Evolutionary conservation across 2,329 filamentous ascomycete species (phyloP).

Genomic region (Alternaria conjuncta): DNA sequence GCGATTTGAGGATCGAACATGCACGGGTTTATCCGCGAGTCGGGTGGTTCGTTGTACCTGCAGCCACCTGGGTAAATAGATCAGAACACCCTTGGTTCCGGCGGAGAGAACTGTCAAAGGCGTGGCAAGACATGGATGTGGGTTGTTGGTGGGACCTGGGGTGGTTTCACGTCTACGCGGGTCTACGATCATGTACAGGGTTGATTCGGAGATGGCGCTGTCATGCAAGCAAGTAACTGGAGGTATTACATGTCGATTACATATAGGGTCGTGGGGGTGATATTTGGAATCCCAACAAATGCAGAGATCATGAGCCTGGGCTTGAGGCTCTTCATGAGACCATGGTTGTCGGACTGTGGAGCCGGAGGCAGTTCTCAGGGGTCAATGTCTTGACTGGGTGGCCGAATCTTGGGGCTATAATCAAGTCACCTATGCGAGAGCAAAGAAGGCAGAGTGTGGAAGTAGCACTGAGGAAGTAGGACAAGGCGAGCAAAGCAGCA

Average conservation of each 20-base stretch:
- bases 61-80: constrained; percentile 13
- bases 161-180: not conserved
- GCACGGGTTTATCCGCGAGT: constrained; percentile 16
- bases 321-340: not conserved
- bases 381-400: not conserved
- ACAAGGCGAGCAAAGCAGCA: not conserved
- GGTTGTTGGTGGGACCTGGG: not conserved
- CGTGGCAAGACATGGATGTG: not conserved
- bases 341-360: not conserved
- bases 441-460: not conserved
- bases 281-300: not conserved
- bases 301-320: not conserved
- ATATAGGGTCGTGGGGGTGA: not conserved
- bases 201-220: not conserved
- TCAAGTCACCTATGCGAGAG: not conserved
- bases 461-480: not conserved
- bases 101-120: not conserved
- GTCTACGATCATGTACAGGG: not conserved
- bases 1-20: not conserved
- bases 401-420: not conserved
- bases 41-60: constrained; percentile 1
- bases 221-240: not conserved
- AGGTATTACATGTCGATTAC: not conserved
- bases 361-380: not conserved
- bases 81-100: not conserved